Percentiles rank a stretch among this genome's conserved stretches.
Evolutionary conservation across 2,329 filamentous ascomycete species (phyloP).

Genomic region (Dactylella cylindrospora): DNA sequence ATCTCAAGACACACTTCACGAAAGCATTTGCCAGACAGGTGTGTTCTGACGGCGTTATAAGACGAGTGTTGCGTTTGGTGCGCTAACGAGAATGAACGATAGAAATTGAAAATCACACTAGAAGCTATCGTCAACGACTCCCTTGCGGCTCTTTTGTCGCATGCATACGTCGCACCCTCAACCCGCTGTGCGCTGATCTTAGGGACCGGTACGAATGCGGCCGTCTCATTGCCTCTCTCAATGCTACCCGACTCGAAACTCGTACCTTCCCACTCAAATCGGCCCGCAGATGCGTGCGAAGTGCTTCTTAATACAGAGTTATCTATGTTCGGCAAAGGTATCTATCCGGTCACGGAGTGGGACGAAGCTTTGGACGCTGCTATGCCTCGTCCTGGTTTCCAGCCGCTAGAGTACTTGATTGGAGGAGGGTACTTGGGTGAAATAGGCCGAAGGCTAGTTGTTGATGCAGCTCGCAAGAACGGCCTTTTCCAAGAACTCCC

Average conservation of each 20-base stretch:
- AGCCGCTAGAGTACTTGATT: slow-evolving; percentile 65
- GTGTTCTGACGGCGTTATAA: slow-evolving; percentile 61
- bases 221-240: slow-evolving; percentile 64
- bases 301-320: slow-evolving; percentile 69
- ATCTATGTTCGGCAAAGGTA: slow-evolving; percentile 65
- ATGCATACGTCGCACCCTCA: slow-evolving; percentile 60
- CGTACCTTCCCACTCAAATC: slow-evolving; percentile 8
- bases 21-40: slow-evolving; percentile 60
- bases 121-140: slow-evolving; percentile 60
- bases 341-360: slow-evolving; percentile 65
- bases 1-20: slow-evolving; percentile 31
- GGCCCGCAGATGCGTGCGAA: slow-evolving; percentile 51
- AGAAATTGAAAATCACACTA: slow-evolving; percentile 28
- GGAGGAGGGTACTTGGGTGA: slow-evolving; percentile 69
- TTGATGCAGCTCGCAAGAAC: not conserved
- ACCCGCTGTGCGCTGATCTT: slow-evolving; percentile 67
- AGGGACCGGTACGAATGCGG: slow-evolving; percentile 68
- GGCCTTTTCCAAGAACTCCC: slow-evolving; percentile 6
- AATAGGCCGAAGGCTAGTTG: slow-evolving; percentile 56
- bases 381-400: slow-evolving; percentile 62
- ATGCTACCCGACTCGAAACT: slow-evolving; percentile 53
- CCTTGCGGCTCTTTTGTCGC: slow-evolving; percentile 66
- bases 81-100: slow-evolving; percentile 55
- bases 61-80: slow-evolving; percentile 17
- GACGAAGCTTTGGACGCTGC: slow-evolving; percentile 59